Conservation (phyloP, 495 filamentous ascomycete species). For the Acidomyces sp. region DNA sequence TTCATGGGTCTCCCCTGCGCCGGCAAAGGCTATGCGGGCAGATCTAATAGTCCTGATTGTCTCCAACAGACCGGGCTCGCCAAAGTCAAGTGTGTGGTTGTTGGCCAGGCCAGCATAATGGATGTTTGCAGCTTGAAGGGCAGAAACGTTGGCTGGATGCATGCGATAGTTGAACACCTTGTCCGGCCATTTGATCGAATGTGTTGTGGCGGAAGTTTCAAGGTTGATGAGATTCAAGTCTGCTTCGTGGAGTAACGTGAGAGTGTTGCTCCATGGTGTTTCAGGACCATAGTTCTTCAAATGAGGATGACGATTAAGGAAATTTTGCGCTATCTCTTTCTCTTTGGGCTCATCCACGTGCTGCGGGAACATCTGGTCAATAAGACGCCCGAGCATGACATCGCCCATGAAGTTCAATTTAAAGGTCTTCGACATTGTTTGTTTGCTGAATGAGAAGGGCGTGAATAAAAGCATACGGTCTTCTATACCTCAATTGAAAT, state of each 20-base stretch:
- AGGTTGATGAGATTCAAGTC: slow-evolving; percentile 34
- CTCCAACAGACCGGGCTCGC: slow-evolving; percentile 26
- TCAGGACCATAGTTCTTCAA: slow-evolving; percentile 21
- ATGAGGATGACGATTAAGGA: slow-evolving; percentile 15
- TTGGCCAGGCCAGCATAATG: slow-evolving; percentile 32
- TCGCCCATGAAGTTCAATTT: slow-evolving; percentile 31
- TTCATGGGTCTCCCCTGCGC: slow-evolving; percentile 24
- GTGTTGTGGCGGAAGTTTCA: slow-evolving; percentile 32
- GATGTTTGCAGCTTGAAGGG: slow-evolving; percentile 24
- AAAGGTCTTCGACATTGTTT: slow-evolving; percentile 3
- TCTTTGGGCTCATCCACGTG: slow-evolving; percentile 26
- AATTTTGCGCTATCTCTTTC: slow-evolving; percentile 12
- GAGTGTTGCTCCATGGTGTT: slow-evolving; percentile 30
- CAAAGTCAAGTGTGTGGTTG: slow-evolving; percentile 33
- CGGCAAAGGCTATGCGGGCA: slow-evolving; percentile 21
- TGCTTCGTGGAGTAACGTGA: slow-evolving; percentile 25
- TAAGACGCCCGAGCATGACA: slow-evolving; percentile 35
- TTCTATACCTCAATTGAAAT: slow-evolving; percentile 1
- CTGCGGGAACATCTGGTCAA: slow-evolving; percentile 32
- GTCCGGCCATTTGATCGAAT: slow-evolving; percentile 27
- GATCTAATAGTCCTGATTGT: slow-evolving; percentile 24
- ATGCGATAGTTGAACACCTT: slow-evolving; percentile 35
- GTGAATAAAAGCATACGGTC: not conserved
- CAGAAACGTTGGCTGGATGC: slow-evolving; percentile 30
- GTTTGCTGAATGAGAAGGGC: not conserved